Base-by-base conservation (phyloP, 1,284 basidiomycete species). In the Anthracocystis panici-leucophaei region DNA sequence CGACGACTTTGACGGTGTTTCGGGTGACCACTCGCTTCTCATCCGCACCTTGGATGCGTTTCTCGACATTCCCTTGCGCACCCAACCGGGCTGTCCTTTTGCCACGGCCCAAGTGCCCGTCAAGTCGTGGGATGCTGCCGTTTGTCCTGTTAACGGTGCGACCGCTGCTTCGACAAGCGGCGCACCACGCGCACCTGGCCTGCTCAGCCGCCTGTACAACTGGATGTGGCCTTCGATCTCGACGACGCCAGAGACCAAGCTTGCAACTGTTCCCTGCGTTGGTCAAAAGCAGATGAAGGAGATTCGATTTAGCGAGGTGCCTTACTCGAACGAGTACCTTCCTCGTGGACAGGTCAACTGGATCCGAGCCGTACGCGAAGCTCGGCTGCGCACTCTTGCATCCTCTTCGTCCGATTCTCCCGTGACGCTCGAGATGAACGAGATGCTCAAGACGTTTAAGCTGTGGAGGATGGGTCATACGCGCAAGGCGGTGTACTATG, bases 401-500 rank as follows among this genome's bases (percentile, higher is more conserved):
- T 58, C 62, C 0, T n/a, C 50, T 1, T 53, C 53, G 10, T 46
- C 65, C 18, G 35, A 69, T 35, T 69, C 65, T 21, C 41, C 55
- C 9, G 63, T 69, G 14, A 29, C 56, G 11, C 25, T 8, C 21
- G 72, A 75, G 63, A 65, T 75, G 58, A 49, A 62, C 29, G 66
- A 75, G 50, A 75, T 75, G 72, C 55, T 69, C 45, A 69, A 69
- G 31, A 75, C 66, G 18, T 75, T 75, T 49, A 69, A 65, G 53
- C 66, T 75, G 20, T 75, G 72, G 72, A 42, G 72, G 25, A 75
- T 75, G 72, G 72, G 72, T 1, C 72, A 75, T 29, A 75, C 72
- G 48, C 54, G 72, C n/a, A 75, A 75, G 42, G 72, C 72, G 9
- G 63, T 75, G 9, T 75, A 75, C 49, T 75, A 75, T 33, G 72